Base-by-base conservation (phyloP, 1,284 basidiomycete species). In the Puccinia coronata region DNA sequence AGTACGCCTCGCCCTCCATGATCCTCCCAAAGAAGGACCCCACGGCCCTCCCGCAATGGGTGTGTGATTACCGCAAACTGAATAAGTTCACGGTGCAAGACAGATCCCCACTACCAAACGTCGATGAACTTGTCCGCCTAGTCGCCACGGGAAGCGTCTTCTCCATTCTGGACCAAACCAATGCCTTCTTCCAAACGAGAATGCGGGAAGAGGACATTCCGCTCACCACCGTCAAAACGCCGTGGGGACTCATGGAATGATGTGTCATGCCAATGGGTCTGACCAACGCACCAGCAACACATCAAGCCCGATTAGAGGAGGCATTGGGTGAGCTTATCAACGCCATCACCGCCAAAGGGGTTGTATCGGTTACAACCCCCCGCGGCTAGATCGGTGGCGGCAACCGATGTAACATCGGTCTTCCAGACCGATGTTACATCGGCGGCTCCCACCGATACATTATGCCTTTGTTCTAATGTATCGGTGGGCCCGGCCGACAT, bases 221-320 rank as follows among this genome's bases (percentile, higher is more conserved):
- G 9, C 84, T 85, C 25, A 88, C 88, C 0, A 88, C 87, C 0
- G 86, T 89, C 1, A 82, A 76, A 1, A 88, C 87, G 0, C 87
- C 87, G 0, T 85, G 86, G 34, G n/a, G n/a, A n/a, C n/a, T n/a
- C n/a, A n/a, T n/a, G n/a, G n/a, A n/a, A n/a, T n/a, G n/a, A n/a
- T n/a, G 87, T 0, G 87, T 88, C 0, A 89, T 88, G 88, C 88
- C 87, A 0, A 85, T 86, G 82, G 88, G 88, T 0, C 82, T 85
- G 20, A 80, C 84, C 3, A 88, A 88, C 73, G 84, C 88, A 0
- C 87, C 87, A 0, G 83, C 87, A 0, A 87, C 86, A 0, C 87
- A 88, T 47, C 83, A 83, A 55, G 43, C 36, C 0, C 74, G 76
- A 2, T 55, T 83, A 12, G 82, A 82, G 63, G 78, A 83, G 47